Evolutionary conservation across 2,329 filamentous ascomycete species (phyloP).

Genomic region (Ambrosiella beaveri): DNA sequence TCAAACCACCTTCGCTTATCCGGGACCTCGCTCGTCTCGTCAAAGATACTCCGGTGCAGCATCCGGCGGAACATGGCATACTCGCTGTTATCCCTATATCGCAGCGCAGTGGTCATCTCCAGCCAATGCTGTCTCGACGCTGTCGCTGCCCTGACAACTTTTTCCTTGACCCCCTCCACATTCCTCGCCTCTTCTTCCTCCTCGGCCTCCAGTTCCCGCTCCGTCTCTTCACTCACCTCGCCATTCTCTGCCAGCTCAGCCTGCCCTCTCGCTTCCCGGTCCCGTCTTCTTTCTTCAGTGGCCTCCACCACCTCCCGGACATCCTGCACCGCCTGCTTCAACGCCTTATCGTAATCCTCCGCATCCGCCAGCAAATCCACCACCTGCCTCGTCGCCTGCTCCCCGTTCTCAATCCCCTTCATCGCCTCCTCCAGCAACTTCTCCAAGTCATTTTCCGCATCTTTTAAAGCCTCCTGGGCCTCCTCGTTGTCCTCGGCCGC

Average conservation of each 20-base stretch:
- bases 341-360: slow-evolving; percentile 29
- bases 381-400: slow-evolving; percentile 28
- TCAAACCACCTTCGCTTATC: slow-evolving; percentile 39
- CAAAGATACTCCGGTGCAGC: slow-evolving; percentile 36
- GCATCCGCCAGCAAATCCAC: slow-evolving; percentile 33
- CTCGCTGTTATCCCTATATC: slow-evolving; percentile 39
- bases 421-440: slow-evolving; percentile 4
- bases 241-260: neutral
- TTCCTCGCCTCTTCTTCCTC: slow-evolving; percentile 4
- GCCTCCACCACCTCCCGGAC: neutral
- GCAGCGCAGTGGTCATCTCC: slow-evolving; percentile 24
- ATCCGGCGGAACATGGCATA: slow-evolving; percentile 41
- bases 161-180: neutral
- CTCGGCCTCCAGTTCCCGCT: neutral
- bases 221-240: neutral
- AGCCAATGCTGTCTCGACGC: slow-evolving; percentile 15
- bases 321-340: slow-evolving; percentile 15
- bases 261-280: neutral
- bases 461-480: neutral
- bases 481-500: slow-evolving; percentile 2
- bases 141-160: neutral
- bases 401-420: slow-evolving; percentile 17
- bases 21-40: slow-evolving; percentile 32
- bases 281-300: neutral
- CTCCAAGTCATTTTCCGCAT: slow-evolving; percentile 3